Conservation (phyloP, 805 yeast species). For the Kodamaea restingae region DNA sequence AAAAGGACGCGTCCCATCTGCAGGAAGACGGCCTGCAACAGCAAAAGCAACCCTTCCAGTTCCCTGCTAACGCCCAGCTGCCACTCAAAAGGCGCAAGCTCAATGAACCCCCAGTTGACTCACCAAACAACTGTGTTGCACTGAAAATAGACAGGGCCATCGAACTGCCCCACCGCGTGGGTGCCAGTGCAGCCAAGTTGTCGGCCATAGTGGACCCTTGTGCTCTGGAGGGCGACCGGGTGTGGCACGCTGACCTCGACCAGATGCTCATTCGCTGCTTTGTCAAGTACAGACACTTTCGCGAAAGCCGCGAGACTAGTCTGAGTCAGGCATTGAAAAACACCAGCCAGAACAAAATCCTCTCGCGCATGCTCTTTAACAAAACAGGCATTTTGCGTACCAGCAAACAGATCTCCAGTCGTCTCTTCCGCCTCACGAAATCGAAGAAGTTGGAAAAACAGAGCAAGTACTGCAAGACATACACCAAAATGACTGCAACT, state of each 20-base stretch:
- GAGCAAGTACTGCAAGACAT: constrained; percentile 9
- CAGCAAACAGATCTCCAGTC: constrained; percentile 33
- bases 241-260: constrained; percentile 37
- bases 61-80: too few relatives aligned
- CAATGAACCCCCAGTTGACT: constrained; percentile 12
- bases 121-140: constrained; percentile 37
- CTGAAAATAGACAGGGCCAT: constrained; percentile 29
- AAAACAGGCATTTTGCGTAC: constrained; percentile 34
- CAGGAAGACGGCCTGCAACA: too few relatives aligned
- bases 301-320: constrained; percentile 20
- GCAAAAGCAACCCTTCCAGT: too few relatives aligned
- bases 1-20: too few relatives aligned
- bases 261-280: constrained; percentile 32
- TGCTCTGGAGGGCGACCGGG: constrained; percentile 14
- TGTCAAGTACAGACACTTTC: constrained; percentile 31
- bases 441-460: constrained; percentile 20
- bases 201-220: constrained; percentile 4
- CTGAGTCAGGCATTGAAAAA: constrained; percentile 22
- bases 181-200: constrained; percentile 4
- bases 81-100: background rate
- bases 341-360: constrained; percentile 36
- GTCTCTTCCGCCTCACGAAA: constrained; percentile 28
- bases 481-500: constrained; percentile 4
- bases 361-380: constrained; percentile 37
- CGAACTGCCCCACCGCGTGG: constrained; percentile 9